Evolutionary conservation across 2,329 filamentous ascomycete species (phyloP).

Genomic region (Pseudogymnoascus sp.): DNA sequence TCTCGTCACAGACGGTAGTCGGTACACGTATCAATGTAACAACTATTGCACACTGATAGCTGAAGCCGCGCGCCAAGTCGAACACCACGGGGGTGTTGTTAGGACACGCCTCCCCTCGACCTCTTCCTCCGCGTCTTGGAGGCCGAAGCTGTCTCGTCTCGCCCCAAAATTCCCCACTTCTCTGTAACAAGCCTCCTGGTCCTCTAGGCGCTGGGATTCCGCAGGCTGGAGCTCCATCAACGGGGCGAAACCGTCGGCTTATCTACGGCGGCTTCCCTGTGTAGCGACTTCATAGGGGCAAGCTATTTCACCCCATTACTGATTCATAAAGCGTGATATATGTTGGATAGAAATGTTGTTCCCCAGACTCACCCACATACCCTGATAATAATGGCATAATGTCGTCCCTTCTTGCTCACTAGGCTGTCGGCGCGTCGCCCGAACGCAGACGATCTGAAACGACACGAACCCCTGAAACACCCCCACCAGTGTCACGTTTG

Average conservation of each 20-base stretch:
- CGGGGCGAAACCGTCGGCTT: neutral
- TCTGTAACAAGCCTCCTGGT: slow-evolving; percentile 7
- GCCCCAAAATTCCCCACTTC: neutral
- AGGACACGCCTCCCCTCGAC: neutral
- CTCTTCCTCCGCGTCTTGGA: neutral
- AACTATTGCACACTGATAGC: neutral
- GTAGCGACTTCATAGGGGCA: neutral
- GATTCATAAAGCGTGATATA: neutral
- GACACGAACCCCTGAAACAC: slow-evolving; percentile 2
- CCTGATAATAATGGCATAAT: neutral
- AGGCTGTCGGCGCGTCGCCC: neutral
- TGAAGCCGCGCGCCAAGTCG: slow-evolving; percentile 2
- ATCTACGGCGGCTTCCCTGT: neutral
- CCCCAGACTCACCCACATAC: neutral
- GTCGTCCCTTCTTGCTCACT: neutral
- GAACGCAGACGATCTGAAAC: slow-evolving; percentile 1
- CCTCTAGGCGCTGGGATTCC: slow-evolving; percentile 4
- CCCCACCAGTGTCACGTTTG: neutral
- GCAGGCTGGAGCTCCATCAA: neutral
- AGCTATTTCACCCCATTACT: neutral
- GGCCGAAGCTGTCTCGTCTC: slow-evolving; percentile 3
- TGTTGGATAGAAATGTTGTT: neutral
- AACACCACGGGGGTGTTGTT: neutral
- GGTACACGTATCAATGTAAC: neutral
- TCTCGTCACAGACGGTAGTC: neutral